phyloP scores from a whole-genome alignment of 176 grass and related monocot species.

The Musa schizocarpa region DNA sequence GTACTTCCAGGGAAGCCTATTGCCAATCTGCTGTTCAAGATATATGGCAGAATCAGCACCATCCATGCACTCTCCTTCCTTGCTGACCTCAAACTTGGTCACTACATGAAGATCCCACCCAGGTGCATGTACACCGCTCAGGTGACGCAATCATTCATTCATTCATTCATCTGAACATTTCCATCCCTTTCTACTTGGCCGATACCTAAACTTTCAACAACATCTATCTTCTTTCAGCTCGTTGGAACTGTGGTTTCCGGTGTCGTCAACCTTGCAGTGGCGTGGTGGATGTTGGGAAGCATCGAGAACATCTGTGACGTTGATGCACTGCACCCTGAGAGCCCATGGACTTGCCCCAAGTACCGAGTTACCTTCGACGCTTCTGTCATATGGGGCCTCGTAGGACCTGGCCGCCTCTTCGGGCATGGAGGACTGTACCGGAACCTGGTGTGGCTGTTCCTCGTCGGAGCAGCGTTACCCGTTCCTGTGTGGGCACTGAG shows the following conservation, averaged over 20 bases:
- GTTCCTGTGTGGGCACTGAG: slow-evolving; percentile 86
- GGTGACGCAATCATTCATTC: slow-evolving; percentile 17
- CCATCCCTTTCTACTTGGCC: not conserved
- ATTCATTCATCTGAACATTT: not conserved
- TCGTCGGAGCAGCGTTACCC: slow-evolving; percentile 61
- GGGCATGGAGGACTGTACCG: slow-evolving; percentile 62
- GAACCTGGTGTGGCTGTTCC: slow-evolving; percentile 90
- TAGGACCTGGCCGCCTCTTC: slow-evolving; percentile 65
- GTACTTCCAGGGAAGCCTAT: slow-evolving; percentile 85
- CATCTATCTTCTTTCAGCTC: slow-evolving; percentile 38
- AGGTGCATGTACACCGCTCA: slow-evolving; percentile 93
- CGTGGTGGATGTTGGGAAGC: slow-evolving; percentile 92
- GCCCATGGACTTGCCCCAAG: slow-evolving; percentile 95
- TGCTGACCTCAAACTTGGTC: slow-evolving; percentile 92
- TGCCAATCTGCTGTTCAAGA: slow-evolving; percentile 92
- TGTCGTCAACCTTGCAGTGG: slow-evolving; percentile 78
- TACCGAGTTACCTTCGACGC: slow-evolving; percentile 93
- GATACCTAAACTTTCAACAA: not conserved
- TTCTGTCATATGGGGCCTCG: slow-evolving; percentile 88
- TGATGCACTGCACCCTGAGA: slow-evolving; percentile 78
- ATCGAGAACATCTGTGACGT: slow-evolving; percentile 93
- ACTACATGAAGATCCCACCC: slow-evolving; percentile 96
- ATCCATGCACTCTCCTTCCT: slow-evolving; percentile 94
- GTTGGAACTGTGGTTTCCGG: slow-evolving; percentile 80
- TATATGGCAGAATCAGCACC: slow-evolving; percentile 93